phyloP scores from a whole-genome alignment of 176 grass and related monocot species.

The Musa schizocarpa region DNA sequence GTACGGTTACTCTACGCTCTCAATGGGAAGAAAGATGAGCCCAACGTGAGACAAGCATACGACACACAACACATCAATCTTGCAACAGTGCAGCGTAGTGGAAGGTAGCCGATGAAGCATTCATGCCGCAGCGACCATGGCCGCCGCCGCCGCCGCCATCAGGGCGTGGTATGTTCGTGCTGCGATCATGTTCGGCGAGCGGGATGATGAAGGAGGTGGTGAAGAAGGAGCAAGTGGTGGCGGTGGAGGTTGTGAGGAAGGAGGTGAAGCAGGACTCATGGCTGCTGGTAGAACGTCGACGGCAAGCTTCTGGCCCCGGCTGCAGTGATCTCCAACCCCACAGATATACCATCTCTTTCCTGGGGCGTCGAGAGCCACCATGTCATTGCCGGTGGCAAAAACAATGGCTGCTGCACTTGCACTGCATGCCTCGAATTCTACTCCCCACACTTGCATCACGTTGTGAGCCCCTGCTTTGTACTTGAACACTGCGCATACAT shows the following conservation, averaged over 20 bases:
- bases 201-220: background rate
- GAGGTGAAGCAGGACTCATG: background rate
- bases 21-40: no score
- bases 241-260: background rate
- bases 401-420: background rate
- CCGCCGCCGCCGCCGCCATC: background rate
- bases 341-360: constrained; percentile 1
- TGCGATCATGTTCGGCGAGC: background rate
- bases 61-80: no score
- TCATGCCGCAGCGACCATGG: background rate
- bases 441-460: constrained; percentile 1
- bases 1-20: no score
- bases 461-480: background rate
- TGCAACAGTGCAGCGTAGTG: no score
- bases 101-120: background rate
- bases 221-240: background rate
- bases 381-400: background rate
- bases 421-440: background rate
- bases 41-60: no score
- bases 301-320: background rate
- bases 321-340: background rate
- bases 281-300: background rate
- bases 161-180: background rate
- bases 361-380: background rate
- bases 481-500: background rate